Conservation (phyloP, 202 grass and related monocot species). For the Digitaria exilis region DNA sequence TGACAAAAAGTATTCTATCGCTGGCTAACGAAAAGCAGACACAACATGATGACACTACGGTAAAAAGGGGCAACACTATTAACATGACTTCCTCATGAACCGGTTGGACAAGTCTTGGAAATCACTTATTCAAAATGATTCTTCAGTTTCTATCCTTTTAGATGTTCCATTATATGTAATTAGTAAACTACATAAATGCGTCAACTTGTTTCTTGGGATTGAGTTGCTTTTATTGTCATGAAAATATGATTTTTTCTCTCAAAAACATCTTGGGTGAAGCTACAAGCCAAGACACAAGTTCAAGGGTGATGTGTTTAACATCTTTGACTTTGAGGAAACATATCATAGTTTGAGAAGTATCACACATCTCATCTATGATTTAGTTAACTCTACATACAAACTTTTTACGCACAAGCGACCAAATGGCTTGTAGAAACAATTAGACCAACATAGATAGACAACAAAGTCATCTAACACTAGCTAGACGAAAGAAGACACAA, state of each 20-base stretch:
- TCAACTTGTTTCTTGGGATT: too few species aligned
- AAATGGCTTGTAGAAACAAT: neutral
- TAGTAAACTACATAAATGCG: neutral
- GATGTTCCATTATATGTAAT: neutral
- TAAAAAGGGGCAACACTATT: too few species aligned
- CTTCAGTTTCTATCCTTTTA: neutral
- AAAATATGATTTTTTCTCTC: too few species aligned
- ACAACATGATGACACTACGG: too few species aligned
- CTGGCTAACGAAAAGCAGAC: too few species aligned
- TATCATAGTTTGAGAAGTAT: too few species aligned
- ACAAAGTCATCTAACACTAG: neutral
- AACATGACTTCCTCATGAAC: neutral
- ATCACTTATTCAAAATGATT: neutral
- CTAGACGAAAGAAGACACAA: neutral
- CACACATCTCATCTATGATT: too few species aligned
- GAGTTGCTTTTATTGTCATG: neutral
- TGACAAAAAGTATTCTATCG: too few species aligned
- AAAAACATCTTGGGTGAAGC: neutral
- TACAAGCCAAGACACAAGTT: neutral
- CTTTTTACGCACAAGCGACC: too few species aligned
- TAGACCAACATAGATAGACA: neutral
- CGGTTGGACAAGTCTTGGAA: neutral
- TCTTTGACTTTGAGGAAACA: neutral
- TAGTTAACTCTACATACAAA: too few species aligned
- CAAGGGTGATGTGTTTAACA: neutral